Evolutionary conservation across 768 basidiomycete species (phyloP), one percentile per base, ranked within the genome.

Genomic region (Lactifluus rugatus): DNA sequence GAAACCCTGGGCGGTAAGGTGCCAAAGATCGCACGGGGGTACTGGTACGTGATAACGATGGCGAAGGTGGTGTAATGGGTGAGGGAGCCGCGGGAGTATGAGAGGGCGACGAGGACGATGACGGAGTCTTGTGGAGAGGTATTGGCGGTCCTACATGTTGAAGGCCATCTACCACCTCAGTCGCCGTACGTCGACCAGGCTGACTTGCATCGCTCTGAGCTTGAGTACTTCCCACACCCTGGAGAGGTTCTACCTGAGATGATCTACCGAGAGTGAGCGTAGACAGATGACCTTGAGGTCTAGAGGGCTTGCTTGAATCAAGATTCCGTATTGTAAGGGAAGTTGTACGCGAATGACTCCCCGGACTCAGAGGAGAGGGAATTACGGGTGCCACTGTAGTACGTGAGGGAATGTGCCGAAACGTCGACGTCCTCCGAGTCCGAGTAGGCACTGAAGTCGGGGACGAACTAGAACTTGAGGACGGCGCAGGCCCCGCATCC

Each of bases 1-100:
- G 95, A 68, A 97, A 99, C 1, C 93, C 92, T 2, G 90, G 84
- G 47, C 86, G 83, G 68, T 98, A 98, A 2, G 85, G 87, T 0
- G 85, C 82, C 5, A 58, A 46, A 3, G 65, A 56, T 32, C 66
- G 70, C 7, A 55, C 59, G 2, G 65, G 58, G 1, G 66, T 62
- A 19, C 48, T 36, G 10, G 57, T 45, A 36, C 52, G 54, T 11
- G 57, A 48, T 44, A 66, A 56, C 3, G 60, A 48, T 7, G 69
- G 63, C 1, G 66, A 61, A 3, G 60, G 62, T 14, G 70, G 68
- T 0, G 63, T 47, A 9, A 48, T 39, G n/a, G 61, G 61, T 23
- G 65, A 60, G 1, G 66, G 48, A 8, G 45, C 52, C 7, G 65
- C 50, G 16, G 65, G 62, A 28, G 65, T 64, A 26, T 53, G 53